Base-by-base conservation (phyloP, 495 filamentous ascomycete genomes). In the Hypoxylon subgilvum region DNA sequence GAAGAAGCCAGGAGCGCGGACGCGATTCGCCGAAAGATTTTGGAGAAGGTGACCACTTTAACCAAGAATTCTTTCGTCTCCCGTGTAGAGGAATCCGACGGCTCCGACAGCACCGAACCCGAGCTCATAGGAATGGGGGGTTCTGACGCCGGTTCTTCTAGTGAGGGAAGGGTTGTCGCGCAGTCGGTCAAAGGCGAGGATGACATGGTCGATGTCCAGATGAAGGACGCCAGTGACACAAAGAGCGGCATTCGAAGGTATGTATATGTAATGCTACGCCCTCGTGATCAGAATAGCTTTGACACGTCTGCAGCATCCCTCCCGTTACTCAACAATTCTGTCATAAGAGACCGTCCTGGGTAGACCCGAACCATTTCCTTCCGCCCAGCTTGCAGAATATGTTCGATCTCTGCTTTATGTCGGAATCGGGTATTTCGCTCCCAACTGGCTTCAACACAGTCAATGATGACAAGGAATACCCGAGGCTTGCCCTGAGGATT, bases 121-220 rank as follows among this genome's bases (percentile, higher is more conserved):
- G 91, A 95, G 61, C 80, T 87, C 10, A 81, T 92, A 21, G 76
- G 90, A 5, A 86, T 85, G 41, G 86, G 82, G 19, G 81, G 85
- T 27, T 91, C 91, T 16, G 91, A 94, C 69, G 84, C 80, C 1
- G 83, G 88, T 52, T 89, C 84, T 10, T 79, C 85, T 2, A 83
- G 79, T 12, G 89, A 88, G 56, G 81, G 83, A 5, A 86, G 85
- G 60, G 78, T 96, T 40, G 80, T 88, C 57, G 86, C 88, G 16
- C 77, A 75, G 44, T 96, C 91, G 6, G 84, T 96, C 8, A 87
- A 92, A 58, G 91, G 90, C 4, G 93, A 96, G 69, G 92, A 96
- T 58, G 90, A 89, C 42, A 84, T 96, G 57, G 90, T 97, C 2
- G 88, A 97, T 67, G 86, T 98, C 17, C 89, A 88, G 1, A 92